Evolutionary conservation across 176 grass and related monocot genomes (phyloP).

Genomic region (Triticum aestivum): IWGSC_CS_RefSeq_v2.1 NC_057812.1:714458274-714458773

Average conservation of each 20-base stretch:
- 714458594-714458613: slow-evolving; percentile 71
- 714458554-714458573: background rate
- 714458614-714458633: background rate
- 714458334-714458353: background rate
- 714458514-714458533: background rate
- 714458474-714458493: background rate
- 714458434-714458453: background rate
- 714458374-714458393: background rate
- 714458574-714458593: background rate
- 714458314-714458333: background rate
- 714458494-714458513: background rate
- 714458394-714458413: background rate
- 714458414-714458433: background rate
- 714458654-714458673: background rate
- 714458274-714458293: slow-evolving; percentile 48
- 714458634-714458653: background rate
- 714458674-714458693: background rate
- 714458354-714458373: background rate
- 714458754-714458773: slow-evolving; percentile 64
- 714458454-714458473: background rate
- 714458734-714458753: slow-evolving; percentile 25
- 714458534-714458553: background rate
- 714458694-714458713: background rate
- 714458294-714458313: slow-evolving; percentile 29
- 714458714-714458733: slow-evolving; percentile 32